Conservation (phyloP, 2,329 filamentous ascomycete genomes). For the Fusarium sp. region DNA sequence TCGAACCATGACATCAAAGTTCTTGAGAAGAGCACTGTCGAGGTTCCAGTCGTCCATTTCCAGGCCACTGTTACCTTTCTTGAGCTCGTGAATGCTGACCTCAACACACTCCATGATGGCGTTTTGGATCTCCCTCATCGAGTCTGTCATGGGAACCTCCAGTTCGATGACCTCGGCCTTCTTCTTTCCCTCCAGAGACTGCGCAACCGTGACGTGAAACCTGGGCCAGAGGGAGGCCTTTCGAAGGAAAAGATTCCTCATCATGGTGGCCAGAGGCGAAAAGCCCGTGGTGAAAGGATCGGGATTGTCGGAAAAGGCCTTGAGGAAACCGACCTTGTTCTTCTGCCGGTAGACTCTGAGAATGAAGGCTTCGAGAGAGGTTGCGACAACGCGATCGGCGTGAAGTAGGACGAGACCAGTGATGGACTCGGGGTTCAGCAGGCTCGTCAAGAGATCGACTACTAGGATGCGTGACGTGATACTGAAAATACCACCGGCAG, state of each 20-base stretch:
- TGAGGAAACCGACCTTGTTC: slow-evolving; percentile 93
- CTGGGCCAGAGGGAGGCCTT: slow-evolving; percentile 93
- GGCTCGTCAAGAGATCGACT: slow-evolving; percentile 87
- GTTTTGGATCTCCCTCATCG: slow-evolving; percentile 93
- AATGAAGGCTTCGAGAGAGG: slow-evolving; percentile 94
- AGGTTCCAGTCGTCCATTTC: slow-evolving; percentile 98
- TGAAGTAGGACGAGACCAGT: slow-evolving; percentile 90
- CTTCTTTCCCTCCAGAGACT: slow-evolving; percentile 89
- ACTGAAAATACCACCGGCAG: slow-evolving; percentile 89
- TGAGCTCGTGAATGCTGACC: slow-evolving; percentile 91
- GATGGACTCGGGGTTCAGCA: slow-evolving; percentile 85
- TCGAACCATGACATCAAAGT: slow-evolving; percentile 89
- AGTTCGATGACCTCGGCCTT: slow-evolving; percentile 98
- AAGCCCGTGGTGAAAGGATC: slow-evolving; percentile 92
- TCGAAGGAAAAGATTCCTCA: slow-evolving; percentile 88
- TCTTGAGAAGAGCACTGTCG: slow-evolving; percentile 90
- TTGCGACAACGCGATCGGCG: slow-evolving; percentile 87
- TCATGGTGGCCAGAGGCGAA: slow-evolving; percentile 87
- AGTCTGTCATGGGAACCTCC: slow-evolving; percentile 94
- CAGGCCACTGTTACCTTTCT: slow-evolving; percentile 88
- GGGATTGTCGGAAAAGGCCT: slow-evolving; percentile 94
- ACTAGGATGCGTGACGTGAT: slow-evolving; percentile 96
- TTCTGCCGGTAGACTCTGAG: slow-evolving; percentile 92
- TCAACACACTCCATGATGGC: slow-evolving; percentile 97
- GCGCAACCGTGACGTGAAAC: slow-evolving; percentile 91